A percentile compares a stretch with the other conserved stretches of the same genome.
Evolutionary conservation across 2,329 filamentous ascomycete genomes (phyloP).

Genomic region (Botrytis porri): DNA sequence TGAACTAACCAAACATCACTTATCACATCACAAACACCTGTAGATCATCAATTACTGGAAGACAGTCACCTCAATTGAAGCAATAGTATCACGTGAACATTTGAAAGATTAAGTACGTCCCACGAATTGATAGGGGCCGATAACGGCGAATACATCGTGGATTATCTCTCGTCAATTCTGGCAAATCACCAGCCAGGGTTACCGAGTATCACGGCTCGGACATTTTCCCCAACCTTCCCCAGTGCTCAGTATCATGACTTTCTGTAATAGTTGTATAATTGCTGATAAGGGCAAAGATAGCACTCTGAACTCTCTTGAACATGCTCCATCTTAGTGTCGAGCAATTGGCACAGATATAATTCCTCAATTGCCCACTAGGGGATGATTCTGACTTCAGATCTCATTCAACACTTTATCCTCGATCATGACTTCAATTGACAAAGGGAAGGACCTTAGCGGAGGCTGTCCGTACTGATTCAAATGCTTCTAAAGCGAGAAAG

Average conservation of each 20-base stretch:
- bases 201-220: not conserved
- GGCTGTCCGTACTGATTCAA: not conserved
- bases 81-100: not conserved
- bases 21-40: not conserved
- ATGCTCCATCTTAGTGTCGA: not conserved
- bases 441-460: too few species aligned
- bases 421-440: not conserved
- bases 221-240: not conserved
- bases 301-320: not conserved
- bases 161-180: slow-evolving; percentile 6
- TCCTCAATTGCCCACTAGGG: not conserved
- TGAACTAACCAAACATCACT: not conserved
- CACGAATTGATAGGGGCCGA: not conserved
- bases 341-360: not conserved
- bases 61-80: too few species aligned
- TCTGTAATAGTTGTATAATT: not conserved
- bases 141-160: not conserved
- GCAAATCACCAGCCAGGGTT: not conserved
- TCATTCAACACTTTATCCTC: not conserved
- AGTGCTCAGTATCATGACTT: not conserved
- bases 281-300: not conserved
- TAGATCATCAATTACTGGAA: not conserved
- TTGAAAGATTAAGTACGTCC: not conserved
- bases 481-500: not conserved
- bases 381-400: not conserved